Conservation (phyloP, 305 asterid genomes). For the Andrographis paniculata region DNA sequence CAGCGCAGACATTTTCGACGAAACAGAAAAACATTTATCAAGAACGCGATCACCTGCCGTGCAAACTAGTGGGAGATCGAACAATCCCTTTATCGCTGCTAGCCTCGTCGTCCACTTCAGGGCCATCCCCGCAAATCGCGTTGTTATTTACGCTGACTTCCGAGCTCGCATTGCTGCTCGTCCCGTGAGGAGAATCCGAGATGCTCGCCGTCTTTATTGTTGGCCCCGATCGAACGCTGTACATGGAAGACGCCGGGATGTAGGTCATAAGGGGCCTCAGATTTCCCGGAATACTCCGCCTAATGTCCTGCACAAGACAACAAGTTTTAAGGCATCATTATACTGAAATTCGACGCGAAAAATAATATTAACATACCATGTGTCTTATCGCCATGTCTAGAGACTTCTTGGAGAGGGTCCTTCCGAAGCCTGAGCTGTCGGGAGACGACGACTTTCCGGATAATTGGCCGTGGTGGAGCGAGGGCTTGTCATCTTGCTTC, state of each 20-base stretch:
- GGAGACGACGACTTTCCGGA: constrained; percentile 90
- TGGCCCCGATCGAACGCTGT: constrained; percentile 87
- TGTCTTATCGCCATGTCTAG: constrained; percentile 98
- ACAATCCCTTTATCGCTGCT: constrained; percentile 61
- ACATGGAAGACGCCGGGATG: constrained; percentile 88
- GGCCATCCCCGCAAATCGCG: constrained; percentile 48
- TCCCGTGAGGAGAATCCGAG: constrained; percentile 87
- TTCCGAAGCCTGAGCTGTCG: constrained; percentile 92
- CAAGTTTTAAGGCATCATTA: constrained; percentile 2
- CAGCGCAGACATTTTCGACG: constrained; percentile 10
- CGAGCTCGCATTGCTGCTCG: constrained; percentile 94
- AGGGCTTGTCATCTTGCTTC: constrained; percentile 74
- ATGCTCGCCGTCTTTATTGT: constrained; percentile 51
- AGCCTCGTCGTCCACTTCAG: constrained; percentile 58
- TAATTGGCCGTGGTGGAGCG: constrained; percentile 66
- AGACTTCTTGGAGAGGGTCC: constrained; percentile 91
- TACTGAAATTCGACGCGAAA: neutral
- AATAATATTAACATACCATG: constrained; percentile 50
- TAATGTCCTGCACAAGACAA: constrained; percentile 60
- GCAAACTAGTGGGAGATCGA: constrained; percentile 67
- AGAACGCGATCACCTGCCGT: constrained; percentile 49
- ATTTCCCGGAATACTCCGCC: constrained; percentile 77
- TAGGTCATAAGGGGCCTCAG: constrained; percentile 79
- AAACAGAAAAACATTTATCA: constrained; percentile 11
- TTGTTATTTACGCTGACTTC: constrained; percentile 81